Percentiles rank a stretch among this genome's conserved stretches.
These are phyloP conservation scores for Diutina mesorugosa DNA, from an alignment of 1,139 yeast species.

Conservation along the genomic window DNA sequence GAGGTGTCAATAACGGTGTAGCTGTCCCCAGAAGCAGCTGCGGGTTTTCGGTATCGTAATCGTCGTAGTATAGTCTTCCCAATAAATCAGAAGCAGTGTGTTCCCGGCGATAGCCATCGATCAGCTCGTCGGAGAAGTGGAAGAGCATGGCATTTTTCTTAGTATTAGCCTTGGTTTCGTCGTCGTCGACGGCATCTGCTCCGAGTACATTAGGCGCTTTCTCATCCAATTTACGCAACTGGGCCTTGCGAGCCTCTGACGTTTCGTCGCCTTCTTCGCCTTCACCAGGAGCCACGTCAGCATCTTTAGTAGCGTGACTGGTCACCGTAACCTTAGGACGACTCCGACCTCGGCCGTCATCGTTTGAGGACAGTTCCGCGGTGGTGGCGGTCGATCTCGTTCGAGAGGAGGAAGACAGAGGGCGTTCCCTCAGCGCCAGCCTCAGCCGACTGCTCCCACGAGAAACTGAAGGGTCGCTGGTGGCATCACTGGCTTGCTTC, in stretches of 20 bases:
- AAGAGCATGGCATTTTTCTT: conserved; percentile 25
- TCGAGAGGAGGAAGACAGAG: neutral
- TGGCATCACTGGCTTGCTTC: neutral
- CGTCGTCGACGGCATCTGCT: neutral
- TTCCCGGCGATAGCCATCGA: conserved; percentile 27
- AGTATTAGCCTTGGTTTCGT: conserved; percentile 27
- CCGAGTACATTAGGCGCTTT: neutral
- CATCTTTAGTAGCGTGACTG: neutral
- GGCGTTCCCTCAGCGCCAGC: neutral
- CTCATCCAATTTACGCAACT: neutral
- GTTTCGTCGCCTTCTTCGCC: neutral
- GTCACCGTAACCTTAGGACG: neutral
- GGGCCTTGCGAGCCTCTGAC: neutral
- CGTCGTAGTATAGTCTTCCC: conserved; percentile 33
- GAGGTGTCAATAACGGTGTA: neutral
- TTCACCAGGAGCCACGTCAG: neutral
- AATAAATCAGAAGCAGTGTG: conserved; percentile 28
- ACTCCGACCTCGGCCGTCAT: neutral
- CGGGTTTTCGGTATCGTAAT: conserved; percentile 11
- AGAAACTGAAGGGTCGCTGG: neutral
- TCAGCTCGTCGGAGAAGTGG: conserved; percentile 27
- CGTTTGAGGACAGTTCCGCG: neutral
- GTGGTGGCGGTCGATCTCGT: neutral
- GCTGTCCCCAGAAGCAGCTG: neutral
- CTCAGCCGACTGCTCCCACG: neutral